A percentile compares a stretch with the other conserved stretches of the same genome.
These are phyloP conservation scores for Kwoniella mangroviensis DNA, from an alignment of 768 basidiomycete genomes.

Conservation along the genomic window DNA sequence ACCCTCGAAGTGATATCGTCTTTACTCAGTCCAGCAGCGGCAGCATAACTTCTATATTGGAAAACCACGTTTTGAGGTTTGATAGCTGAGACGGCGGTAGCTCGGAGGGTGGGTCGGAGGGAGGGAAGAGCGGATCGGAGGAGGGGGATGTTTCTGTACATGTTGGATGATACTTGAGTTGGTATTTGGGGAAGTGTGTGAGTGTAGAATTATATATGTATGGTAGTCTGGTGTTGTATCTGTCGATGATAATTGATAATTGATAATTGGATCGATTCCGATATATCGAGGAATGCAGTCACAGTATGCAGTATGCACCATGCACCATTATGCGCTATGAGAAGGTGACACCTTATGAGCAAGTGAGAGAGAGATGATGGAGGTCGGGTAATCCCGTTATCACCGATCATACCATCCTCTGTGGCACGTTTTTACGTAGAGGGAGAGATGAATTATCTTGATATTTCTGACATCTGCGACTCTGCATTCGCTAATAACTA, in stretches of 20 bases:
- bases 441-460: too few relatives aligned
- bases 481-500: too few relatives aligned
- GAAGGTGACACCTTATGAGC: not conserved
- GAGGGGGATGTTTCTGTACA: constrained; percentile 32
- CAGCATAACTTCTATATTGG: constrained; percentile 63
- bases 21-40: constrained; percentile 69
- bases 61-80: constrained; percentile 23
- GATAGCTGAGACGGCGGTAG: constrained; percentile 19
- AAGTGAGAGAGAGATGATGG: not conserved
- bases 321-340: not conserved
- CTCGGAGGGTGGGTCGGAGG: constrained; percentile 33
- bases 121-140: constrained; percentile 47
- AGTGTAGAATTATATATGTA: not conserved
- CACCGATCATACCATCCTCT: constrained; percentile 14
- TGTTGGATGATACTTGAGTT: constrained; percentile 12
- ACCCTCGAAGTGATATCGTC: constrained; percentile 75
- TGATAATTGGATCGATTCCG: not conserved
- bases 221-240: not conserved
- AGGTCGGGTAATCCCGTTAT: constrained; percentile 7
- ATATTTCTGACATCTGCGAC: too few relatives aligned
- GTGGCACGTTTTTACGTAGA: constrained; percentile 24
- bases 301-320: not conserved
- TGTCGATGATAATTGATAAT: not conserved
- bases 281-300: not conserved
- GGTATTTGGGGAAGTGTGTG: not conserved